Percentiles rank a stretch among this genome's conserved stretches.
Evolutionary conservation across 2,329 filamentous ascomycete species (phyloP).

Genomic region (Pseudogymnoascus sp.): DNA sequence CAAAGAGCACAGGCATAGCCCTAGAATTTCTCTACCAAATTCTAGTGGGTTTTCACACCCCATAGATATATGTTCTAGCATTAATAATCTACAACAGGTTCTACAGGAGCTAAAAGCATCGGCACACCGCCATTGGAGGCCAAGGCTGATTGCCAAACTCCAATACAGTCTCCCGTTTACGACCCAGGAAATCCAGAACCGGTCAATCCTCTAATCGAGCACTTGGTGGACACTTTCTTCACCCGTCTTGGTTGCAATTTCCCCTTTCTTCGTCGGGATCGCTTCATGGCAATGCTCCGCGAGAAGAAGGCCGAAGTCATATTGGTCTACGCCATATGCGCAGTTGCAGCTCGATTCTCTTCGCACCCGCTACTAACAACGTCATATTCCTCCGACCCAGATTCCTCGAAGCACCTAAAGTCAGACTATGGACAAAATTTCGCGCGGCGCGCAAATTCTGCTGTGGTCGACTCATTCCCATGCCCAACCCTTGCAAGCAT

Average conservation of each 20-base stretch:
- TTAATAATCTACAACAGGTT: background rate
- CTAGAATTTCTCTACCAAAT: background rate
- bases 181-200: slow-evolving; percentile 63
- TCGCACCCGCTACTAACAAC: slow-evolving; percentile 45
- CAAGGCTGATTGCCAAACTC: background rate
- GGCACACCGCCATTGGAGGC: background rate
- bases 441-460: slow-evolving; percentile 71
- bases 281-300: slow-evolving; percentile 65
- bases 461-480: slow-evolving; percentile 73
- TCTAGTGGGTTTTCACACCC: background rate
- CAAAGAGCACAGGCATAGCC: slow-evolving; percentile 19
- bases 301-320: slow-evolving; percentile 79
- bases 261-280: slow-evolving; percentile 66
- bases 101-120: background rate
- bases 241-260: slow-evolving; percentile 76
- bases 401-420: slow-evolving; percentile 38
- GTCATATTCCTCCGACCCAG: slow-evolving; percentile 34
- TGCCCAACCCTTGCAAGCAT: slow-evolving; percentile 78
- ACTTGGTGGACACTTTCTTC: slow-evolving; percentile 75
- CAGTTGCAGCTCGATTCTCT: slow-evolving; percentile 74
- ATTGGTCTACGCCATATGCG: slow-evolving; percentile 78
- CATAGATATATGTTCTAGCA: background rate
- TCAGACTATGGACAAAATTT: slow-evolving; percentile 71
- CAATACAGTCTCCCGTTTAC: background rate
- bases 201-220: slow-evolving; percentile 66